Evolutionary conservation across 2,329 filamentous ascomycete genomes (phyloP), one percentile per base, ranked within the genome.

Genomic region (Arthrobotrys megalospora): DNA sequence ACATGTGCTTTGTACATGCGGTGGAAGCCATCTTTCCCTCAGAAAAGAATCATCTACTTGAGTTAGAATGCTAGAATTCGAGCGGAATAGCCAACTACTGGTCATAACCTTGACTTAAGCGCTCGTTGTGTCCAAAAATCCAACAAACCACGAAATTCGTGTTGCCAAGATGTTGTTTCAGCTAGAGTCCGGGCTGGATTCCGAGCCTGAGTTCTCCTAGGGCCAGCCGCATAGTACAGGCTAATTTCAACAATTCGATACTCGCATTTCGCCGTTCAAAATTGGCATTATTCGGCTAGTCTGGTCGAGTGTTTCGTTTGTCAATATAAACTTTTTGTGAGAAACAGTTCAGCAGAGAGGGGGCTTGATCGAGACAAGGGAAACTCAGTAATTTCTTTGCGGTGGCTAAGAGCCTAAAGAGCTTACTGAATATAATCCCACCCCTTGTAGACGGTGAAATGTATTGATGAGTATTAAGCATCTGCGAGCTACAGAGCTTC

Each of bases 231-330:
- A 28, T 28, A 28, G 24, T 60, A 60, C 19, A 60, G 55, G 34
- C 55, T 60, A 60, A 60, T 60, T 16, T 2, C 16, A 60, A 60
- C 43, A 28, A 16, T 38, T 32, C 52, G 55, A 60, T 5, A 55
- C 16, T 43, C 36, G 55, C 55, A 60, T 60, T 8, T 60, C 36
- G 55, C 55, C 55, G 36, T 60, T 60, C 36, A 60, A 43, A 60
- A 41, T 28, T 60, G 55, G 55, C 55, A 28, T 28, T 60, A 24
- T 43, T 60, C 53, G 53, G 34, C 32, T 60, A 60, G 16, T 2
- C n/a, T 60, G 34, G 34, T 34, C 10, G 36, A 14, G 10, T 11
- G 36, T 43, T 60, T 60, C 19, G 11, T 60, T 60, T 43, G n/a
- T 19, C 43, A 24, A 60, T 60, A 8, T 60, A 60, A 41, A 60